Percentiles rank a stretch among this genome's conserved stretches.
These are phyloP conservation scores for Lepidium campestre DNA, from an alignment of 441 rosid species.

Conservation along the genomic window DNA sequence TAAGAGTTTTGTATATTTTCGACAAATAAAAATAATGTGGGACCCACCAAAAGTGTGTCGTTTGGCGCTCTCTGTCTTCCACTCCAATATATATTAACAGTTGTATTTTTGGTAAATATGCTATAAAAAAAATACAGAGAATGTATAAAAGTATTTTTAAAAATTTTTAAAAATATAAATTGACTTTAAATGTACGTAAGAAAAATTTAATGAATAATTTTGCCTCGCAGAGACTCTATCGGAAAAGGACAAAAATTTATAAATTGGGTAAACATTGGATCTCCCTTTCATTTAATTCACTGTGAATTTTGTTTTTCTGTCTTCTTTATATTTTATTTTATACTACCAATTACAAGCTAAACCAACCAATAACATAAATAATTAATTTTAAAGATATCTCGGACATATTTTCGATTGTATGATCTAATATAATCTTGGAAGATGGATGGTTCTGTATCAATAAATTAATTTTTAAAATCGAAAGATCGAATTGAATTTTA, in stretches of 20 bases:
- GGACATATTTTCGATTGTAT: neutral
- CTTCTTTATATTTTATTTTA: neutral
- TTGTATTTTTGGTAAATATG: constrained; percentile 5
- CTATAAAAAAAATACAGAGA: neutral
- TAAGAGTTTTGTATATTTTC: neutral
- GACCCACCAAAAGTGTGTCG: constrained; percentile 41
- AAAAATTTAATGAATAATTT: neutral
- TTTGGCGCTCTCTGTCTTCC: constrained; percentile 40
- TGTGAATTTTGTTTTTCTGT: constrained; percentile 1
- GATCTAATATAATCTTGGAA: neutral
- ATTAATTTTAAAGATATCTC: neutral
- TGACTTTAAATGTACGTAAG: neutral
- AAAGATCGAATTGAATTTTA: too few species aligned
- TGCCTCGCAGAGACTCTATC: neutral
- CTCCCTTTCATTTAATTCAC: constrained; percentile 6
- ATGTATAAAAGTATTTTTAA: too few species aligned
- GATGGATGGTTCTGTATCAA: neutral
- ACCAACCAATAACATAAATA: neutral
- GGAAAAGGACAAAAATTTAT: neutral
- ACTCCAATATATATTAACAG: constrained; percentile 22
- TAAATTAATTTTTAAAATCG: too few species aligned
- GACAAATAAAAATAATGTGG: constrained; percentile 4
- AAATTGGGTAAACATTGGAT: constrained; percentile 16
- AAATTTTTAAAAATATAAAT: neutral
- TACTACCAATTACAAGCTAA: neutral